These are phyloP conservation scores for sorghum (Sorghum bicolor) DNA, from an alignment of 176 grass and related monocot species.

Conservation along the genomic window DNA sequence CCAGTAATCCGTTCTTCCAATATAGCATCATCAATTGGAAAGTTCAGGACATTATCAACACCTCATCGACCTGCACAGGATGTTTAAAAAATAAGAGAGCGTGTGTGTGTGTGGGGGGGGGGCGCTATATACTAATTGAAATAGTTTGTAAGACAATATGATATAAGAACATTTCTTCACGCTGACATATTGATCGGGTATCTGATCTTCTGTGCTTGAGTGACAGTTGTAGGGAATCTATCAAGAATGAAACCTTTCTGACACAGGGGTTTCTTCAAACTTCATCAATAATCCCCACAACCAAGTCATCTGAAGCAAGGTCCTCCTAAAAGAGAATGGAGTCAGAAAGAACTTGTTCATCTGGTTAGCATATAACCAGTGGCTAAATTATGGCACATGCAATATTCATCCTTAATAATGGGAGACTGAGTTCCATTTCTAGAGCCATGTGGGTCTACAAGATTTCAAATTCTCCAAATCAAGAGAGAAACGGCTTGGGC, in stretches of 20 bases:
- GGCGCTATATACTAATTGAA: too few relatives aligned
- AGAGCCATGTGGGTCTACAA: constrained; percentile 81
- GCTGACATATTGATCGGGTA: neutral
- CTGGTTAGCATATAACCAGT: constrained; percentile 83
- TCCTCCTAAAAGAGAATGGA: constrained; percentile 54
- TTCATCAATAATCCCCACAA: constrained; percentile 97
- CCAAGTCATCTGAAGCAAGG: constrained; percentile 90
- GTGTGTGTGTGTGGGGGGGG: too few relatives aligned
- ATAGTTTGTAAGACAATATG: too few relatives aligned
- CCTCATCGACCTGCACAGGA: too few relatives aligned
- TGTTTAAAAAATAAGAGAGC: too few relatives aligned
- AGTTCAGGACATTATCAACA: constrained; percentile 81
- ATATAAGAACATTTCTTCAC: too few relatives aligned
- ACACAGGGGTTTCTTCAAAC: constrained; percentile 88
- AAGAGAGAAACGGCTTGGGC: too few relatives aligned
- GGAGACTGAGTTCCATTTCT: constrained; percentile 91
- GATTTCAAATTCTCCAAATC: neutral
- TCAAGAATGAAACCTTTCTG: constrained; percentile 99
- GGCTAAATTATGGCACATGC: constrained; percentile 93
- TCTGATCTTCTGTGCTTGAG: constrained; percentile 81
- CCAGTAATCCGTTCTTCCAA: constrained; percentile 92
- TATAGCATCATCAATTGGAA: constrained; percentile 81
- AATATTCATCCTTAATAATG: constrained; percentile 92
- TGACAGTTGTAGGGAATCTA: constrained; percentile 86
- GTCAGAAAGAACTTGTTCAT: constrained; percentile 10